Percentiles rank a stretch among this genome's conserved stretches.
Evolutionary conservation across 176 grass and related monocot species (phyloP).

Genomic region (Oryza officinalis): DNA sequence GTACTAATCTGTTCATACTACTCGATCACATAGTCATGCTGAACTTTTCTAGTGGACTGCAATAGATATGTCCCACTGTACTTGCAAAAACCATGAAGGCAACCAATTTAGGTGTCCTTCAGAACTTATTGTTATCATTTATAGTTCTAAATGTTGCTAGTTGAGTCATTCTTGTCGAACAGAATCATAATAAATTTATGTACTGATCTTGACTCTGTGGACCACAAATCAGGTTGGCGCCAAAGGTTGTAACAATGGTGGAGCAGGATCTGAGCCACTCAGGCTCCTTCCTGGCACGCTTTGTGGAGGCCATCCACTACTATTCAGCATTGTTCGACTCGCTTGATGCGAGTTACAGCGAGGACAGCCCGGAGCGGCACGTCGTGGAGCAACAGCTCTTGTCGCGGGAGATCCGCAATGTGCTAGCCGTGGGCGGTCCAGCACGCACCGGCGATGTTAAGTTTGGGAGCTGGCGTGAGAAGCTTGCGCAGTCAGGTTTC

Average conservation of each 20-base stretch:
- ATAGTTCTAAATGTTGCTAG: background rate
- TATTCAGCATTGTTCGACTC: slow-evolving; percentile 98
- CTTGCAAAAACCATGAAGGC: slow-evolving; percentile 8
- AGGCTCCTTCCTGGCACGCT: slow-evolving; percentile 84
- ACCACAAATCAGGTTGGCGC: slow-evolving; percentile 61
- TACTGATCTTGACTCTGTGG: background rate
- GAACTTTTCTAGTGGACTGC: background rate
- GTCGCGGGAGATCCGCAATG: slow-evolving; percentile 90
- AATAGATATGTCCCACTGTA: background rate
- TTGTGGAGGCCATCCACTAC: slow-evolving; percentile 99
- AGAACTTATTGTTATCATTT: slow-evolving; percentile 14
- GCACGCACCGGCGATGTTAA: slow-evolving; percentile 80
- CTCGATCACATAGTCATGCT: background rate
- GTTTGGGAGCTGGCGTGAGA: slow-evolving; percentile 92
- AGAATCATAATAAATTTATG: background rate
- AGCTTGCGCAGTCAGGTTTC: slow-evolving; percentile 81
- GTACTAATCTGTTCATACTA: background rate
- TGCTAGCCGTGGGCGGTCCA: slow-evolving; percentile 88
- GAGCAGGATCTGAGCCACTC: slow-evolving; percentile 97
- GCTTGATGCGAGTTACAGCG: slow-evolving; percentile 90
- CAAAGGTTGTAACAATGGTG: slow-evolving; percentile 99
- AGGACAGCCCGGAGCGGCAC: slow-evolving; percentile 88
- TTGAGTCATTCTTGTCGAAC: background rate
- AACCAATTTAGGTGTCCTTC: slow-evolving; percentile 4
- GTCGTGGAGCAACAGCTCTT: slow-evolving; percentile 97